These are phyloP conservation scores for Grosmannia clavigera DNA, from an alignment of 2,329 filamentous ascomycete genomes.

Conservation along the genomic window DNA sequence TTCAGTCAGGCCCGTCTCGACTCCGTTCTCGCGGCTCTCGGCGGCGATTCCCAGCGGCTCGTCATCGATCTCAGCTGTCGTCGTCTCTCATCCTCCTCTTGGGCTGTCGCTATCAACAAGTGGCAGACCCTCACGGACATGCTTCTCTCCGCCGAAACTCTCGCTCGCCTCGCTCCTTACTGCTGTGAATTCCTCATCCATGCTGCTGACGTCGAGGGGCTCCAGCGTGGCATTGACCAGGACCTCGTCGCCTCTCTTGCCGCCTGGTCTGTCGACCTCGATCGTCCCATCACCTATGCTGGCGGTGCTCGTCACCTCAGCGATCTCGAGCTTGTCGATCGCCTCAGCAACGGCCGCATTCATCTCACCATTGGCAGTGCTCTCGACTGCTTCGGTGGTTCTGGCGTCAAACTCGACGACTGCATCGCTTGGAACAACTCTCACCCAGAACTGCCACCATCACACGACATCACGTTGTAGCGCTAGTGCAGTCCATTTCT, in stretches of 20 bases:
- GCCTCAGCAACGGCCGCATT: conserved; percentile 65
- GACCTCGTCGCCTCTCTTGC: conserved; percentile 65
- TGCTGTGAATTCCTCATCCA: conserved; percentile 97
- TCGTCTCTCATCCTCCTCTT: conserved; percentile 29
- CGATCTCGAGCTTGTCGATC: conserved; percentile 73
- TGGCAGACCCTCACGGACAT: conserved; percentile 98
- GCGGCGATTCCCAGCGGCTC: conserved; percentile 63
- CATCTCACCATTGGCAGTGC: conserved; percentile 96
- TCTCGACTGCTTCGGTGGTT: conserved; percentile 88
- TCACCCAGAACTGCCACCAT: neutral
- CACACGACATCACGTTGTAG: neutral
- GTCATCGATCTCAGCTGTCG: conserved; percentile 94
- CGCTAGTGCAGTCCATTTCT: conserved; percentile 4
- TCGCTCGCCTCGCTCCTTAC: conserved; percentile 70
- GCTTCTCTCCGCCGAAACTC: conserved; percentile 69
- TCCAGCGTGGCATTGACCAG: conserved; percentile 85
- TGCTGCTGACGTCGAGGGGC: conserved; percentile 89
- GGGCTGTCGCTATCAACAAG: conserved; percentile 98
- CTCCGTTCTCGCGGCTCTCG: conserved; percentile 59
- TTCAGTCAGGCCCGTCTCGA: conserved; percentile 71
- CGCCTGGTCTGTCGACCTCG: conserved; percentile 65
- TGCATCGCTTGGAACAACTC: conserved; percentile 74
- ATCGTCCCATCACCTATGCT: conserved; percentile 75
- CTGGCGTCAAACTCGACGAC: conserved; percentile 73
- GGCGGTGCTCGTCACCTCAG: conserved; percentile 76